Base-by-base conservation (phyloP, 371 early-diverging fungal species). In the Lichtheimia hyalospora region DNA sequence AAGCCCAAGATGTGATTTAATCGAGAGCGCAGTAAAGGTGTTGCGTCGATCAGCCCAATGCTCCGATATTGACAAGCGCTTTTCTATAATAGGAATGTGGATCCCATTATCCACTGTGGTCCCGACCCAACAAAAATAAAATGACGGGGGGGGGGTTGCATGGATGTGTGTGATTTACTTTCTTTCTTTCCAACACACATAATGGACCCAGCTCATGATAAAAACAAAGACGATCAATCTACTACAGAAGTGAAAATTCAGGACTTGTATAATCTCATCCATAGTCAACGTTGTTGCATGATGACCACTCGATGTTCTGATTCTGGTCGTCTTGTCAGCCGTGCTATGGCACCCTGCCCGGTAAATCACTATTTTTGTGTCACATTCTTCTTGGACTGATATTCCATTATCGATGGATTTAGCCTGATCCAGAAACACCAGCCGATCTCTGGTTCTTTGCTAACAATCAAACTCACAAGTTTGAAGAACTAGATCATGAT, bases 361-460 rank as follows among this genome's bases (percentile, higher is more conserved):
- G 68, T 63, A 63, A 61, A 14, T 24, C 23, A 25, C 25, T 51
- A 15, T 51, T 23, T 51, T 23, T 51, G 25, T 51, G 15, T 25
- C 1, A 24, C 21, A 12, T 44, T 39, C 10, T 28, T 42, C 24
- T 15, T n/a, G 15, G 25, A 51, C 21, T 20, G 15, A n/a, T 51
- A 3, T n/a, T 52, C 24, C 24, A 18, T 41, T 39, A 34, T 34
- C 34, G 34, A 34, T 34, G 34, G 34, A 7, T 44, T 5, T 55
- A 69, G 60, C 70, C 70, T 46, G 55, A 56, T 13, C 28, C 49
- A 39, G 52, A 63, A 18, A 42, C 58, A 46, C 67, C 71, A n/a
- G 68, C 72, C 27, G 76, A 73, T 53, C 44, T 77, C 0, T 74
- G 70, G 58, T 78, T 83, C 58, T 63, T 79, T 42, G 67, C 75